Percentiles rank a stretch among this genome's conserved stretches.
Conservation (phyloP, 2,329 filamentous ascomycete genomes). For the Fonsecaea pedrosoi region DNA sequence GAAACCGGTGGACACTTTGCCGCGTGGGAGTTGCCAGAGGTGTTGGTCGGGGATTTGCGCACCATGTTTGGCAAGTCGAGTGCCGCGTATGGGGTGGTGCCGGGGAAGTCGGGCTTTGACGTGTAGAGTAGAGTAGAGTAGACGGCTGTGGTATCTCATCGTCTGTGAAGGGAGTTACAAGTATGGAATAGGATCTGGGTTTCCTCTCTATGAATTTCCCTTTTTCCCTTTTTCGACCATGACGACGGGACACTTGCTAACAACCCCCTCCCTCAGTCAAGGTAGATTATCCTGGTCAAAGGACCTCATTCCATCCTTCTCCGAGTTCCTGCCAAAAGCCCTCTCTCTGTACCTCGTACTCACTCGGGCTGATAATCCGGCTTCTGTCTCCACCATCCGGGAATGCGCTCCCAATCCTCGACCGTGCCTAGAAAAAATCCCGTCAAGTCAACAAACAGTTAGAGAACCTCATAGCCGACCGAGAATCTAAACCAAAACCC, state of each 20-base stretch:
- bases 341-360: background rate
- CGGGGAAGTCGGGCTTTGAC: conserved; percentile 45
- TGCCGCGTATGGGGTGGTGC: conserved; percentile 46
- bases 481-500: no score
- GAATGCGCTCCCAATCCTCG: conserved; percentile 1
- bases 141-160: background rate
- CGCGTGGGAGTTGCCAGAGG: conserved; percentile 58
- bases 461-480: background rate
- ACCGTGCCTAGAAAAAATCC: background rate
- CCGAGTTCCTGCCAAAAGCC: no score
- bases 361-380: background rate
- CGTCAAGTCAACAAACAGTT: background rate
- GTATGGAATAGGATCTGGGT: background rate
- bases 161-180: background rate
- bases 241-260: no score
- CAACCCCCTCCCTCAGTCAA: background rate
- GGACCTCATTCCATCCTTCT: no score
- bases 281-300: no score
- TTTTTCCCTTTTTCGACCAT: no score
- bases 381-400: background rate
- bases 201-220: no score
- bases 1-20: conserved; percentile 60
- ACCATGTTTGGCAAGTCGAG: conserved; percentile 55
- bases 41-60: conserved; percentile 52
- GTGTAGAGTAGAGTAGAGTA: background rate